Conservation (phyloP, 306 rosid genomes). For the Dalbergia oliveri region DNA sequence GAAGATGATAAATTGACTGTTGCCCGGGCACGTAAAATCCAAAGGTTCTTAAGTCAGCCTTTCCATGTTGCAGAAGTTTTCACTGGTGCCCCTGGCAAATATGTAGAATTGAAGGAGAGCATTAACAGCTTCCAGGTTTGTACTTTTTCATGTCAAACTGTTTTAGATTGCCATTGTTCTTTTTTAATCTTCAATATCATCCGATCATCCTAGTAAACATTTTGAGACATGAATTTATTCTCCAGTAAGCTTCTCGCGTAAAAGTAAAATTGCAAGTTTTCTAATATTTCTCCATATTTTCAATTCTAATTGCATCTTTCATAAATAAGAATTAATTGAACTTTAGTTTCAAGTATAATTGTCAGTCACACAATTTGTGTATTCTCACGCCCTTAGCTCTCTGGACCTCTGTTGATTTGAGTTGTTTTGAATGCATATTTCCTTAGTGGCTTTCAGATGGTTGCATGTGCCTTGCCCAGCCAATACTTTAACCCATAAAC, state of each 20-base stretch:
- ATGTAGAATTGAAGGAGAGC: slow-evolving; percentile 94
- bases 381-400: no score
- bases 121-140: slow-evolving; percentile 87
- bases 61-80: slow-evolving; percentile 99
- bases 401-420: background rate
- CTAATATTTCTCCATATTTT: no score
- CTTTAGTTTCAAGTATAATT: no score
- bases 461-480: background rate
- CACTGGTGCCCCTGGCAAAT: slow-evolving; percentile 99
- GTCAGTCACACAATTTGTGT: no score
- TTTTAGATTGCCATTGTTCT: background rate
- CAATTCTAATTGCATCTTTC: no score
- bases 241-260: no score
- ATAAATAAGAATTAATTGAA: no score
- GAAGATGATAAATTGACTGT: slow-evolving; percentile 98
- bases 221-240: no score
- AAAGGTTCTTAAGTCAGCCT: slow-evolving; percentile 90
- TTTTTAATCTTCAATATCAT: background rate
- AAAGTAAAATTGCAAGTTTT: no score
- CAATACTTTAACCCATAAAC: background rate
- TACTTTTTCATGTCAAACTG: background rate
- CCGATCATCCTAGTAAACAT: no score
- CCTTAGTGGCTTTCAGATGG: background rate
- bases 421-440: no score
- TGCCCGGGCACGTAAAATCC: slow-evolving; percentile 96